phyloP scores from a whole-genome alignment of 768 basidiomycete genomes.

The Russula vinacea region DNA sequence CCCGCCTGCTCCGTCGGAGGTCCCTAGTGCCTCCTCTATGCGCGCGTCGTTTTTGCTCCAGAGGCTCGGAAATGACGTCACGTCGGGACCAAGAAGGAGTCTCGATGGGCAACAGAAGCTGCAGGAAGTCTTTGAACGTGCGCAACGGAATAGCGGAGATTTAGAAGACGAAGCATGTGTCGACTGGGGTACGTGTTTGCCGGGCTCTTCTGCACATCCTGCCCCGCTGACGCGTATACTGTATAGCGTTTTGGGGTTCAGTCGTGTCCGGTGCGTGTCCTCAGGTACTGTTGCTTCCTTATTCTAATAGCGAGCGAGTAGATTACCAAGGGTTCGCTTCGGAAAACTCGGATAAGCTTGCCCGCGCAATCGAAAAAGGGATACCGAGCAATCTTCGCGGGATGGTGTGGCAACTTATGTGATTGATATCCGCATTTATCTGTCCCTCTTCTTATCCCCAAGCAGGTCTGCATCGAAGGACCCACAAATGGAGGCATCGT shows the following conservation, averaged over 20 bases:
- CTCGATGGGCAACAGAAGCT: conserved; percentile 66
- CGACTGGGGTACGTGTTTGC: conserved; percentile 66
- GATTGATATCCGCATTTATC: conserved; percentile 21
- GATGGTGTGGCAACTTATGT: conserved; percentile 98
- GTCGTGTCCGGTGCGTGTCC: conserved; percentile 73
- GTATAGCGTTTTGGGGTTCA: conserved; percentile 91
- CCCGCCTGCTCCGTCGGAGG: conserved; percentile 55
- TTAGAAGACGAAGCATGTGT: conserved; percentile 46
- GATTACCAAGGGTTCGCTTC: conserved; percentile 90
- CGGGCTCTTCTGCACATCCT: conserved; percentile 7
- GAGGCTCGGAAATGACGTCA: conserved; percentile 46
- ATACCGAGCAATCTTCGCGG: conserved; percentile 84
- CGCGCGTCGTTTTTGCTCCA: conserved; percentile 55
- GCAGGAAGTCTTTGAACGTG: conserved; percentile 71
- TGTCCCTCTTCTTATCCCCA: conserved; percentile 1
- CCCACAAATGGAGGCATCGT: conserved; percentile 75
- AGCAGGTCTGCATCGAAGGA: conserved; percentile 92
- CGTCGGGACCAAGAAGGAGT: conserved; percentile 45
- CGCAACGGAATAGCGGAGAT: conserved; percentile 52
- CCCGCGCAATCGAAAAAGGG: conserved; percentile 86
- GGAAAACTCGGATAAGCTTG: conserved; percentile 73
- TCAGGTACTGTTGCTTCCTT: neutral
- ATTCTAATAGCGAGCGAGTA: conserved; percentile 34
- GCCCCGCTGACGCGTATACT: conserved; percentile 20
- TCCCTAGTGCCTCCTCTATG: conserved; percentile 51